A percentile compares a stretch with the other conserved stretches of the same genome.
Conservation (phyloP, 352 stramenopile genomes). For the Globisporangium megalacanthum region DNA sequence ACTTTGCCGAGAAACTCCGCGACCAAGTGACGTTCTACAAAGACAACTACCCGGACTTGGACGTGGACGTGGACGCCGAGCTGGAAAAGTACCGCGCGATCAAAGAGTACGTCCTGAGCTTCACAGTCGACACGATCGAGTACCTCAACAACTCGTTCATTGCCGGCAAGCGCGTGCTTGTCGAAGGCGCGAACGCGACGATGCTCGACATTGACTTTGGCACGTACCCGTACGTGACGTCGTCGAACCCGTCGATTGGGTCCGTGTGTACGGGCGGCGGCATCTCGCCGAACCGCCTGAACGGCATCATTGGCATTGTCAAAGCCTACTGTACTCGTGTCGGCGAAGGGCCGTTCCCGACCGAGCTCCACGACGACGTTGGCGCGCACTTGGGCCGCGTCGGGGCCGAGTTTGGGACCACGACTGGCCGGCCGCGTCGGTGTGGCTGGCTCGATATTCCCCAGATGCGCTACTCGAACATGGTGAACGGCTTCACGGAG, state of each 20-base stretch:
- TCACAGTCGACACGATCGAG: constrained; percentile 95
- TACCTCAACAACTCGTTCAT: constrained; percentile 96
- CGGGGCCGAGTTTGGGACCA: constrained; percentile 97
- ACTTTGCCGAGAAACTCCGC: constrained; percentile 88
- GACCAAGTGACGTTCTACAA: constrained; percentile 92
- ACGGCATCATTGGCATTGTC: constrained; percentile 97
- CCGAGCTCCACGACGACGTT: constrained; percentile 92
- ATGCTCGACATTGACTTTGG: constrained; percentile 99
- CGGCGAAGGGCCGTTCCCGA: constrained; percentile 98
- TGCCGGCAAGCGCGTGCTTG: constrained; percentile 95
- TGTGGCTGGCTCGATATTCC: constrained; percentile 99
- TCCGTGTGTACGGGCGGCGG: constrained; percentile 96
- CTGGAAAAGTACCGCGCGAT: constrained; percentile 80
- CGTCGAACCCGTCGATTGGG: constrained; percentile 96
- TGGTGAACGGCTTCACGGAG: constrained; percentile 95
- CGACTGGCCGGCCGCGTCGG: constrained; percentile 94
- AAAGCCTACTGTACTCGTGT: constrained; percentile 99
- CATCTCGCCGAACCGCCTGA: constrained; percentile 89
- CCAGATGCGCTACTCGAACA: constrained; percentile 91
- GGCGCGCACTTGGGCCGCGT: constrained; percentile 90
- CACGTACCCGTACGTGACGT: constrained; percentile 99
- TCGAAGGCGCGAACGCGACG: constrained; percentile 98
- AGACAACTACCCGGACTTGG: constrained; percentile 77
- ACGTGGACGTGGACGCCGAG: constrained; percentile 80
- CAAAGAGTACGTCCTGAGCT: constrained; percentile 77